Conservation (phyloP, 352 stramenopile species). For the Phytophthora constricta region DNA sequence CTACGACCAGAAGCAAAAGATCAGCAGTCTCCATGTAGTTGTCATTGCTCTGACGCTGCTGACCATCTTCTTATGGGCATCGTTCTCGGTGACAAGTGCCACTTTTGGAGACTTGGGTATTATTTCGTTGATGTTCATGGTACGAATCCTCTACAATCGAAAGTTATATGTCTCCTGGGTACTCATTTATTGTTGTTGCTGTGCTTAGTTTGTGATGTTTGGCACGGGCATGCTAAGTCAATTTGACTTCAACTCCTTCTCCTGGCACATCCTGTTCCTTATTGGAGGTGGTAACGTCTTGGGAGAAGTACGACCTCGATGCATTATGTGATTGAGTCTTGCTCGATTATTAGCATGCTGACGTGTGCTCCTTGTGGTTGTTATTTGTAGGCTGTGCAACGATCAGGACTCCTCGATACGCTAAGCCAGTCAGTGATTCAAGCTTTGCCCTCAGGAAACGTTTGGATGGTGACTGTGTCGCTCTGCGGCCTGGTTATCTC, state of each 20-base stretch:
- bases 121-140: conserved; percentile 93
- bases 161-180: too few species aligned
- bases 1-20: conserved; percentile 91
- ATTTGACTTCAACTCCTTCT: conserved; percentile 95
- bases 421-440: conserved; percentile 86
- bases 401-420: conserved; percentile 82
- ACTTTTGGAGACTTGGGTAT: conserved; percentile 93
- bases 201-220: conserved; percentile 84
- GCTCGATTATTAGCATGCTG: too few species aligned
- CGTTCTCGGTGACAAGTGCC: conserved; percentile 82
- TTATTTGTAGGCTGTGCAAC: conserved; percentile 69
- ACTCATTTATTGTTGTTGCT: not conserved
- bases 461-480: conserved; percentile 89
- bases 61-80: conserved; percentile 92
- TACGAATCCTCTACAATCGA: too few species aligned
- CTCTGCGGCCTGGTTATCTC: conserved; percentile 87
- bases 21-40: conserved; percentile 89
- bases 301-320: conserved; percentile 69
- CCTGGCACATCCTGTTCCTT: conserved; percentile 94
- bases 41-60: conserved; percentile 90
- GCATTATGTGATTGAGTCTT: too few species aligned
- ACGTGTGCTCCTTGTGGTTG: not conserved
- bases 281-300: conserved; percentile 93
- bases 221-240: conserved; percentile 89
- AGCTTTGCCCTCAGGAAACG: conserved; percentile 76